A percentile compares a stretch with the other conserved stretches of the same genome.
Evolutionary conservation across 2,329 filamentous ascomycete genomes (phyloP).

Genomic region (Colletotrichum endophyticum): DNA sequence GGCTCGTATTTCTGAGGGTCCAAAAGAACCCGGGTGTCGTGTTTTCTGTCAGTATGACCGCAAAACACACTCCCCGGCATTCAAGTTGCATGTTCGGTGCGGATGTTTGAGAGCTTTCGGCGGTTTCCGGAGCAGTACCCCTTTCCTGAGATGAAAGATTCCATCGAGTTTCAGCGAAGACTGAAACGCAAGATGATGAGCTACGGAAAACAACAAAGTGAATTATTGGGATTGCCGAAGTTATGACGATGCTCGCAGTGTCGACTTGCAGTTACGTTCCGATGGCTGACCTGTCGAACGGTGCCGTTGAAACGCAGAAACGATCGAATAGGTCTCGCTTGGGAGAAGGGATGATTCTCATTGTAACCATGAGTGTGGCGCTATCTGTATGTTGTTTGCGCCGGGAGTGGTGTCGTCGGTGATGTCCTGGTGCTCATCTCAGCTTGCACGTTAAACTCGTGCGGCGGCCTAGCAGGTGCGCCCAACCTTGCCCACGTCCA

Average conservation of each 20-base stretch:
- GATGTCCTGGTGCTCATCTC: background rate
- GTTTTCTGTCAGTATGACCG: background rate
- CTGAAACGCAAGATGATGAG: background rate
- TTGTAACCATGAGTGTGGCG: too few relatives aligned
- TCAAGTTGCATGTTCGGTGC: background rate
- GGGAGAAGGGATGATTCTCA: too few relatives aligned
- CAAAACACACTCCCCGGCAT: background rate
- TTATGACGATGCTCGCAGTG: background rate
- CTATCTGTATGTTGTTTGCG: too few relatives aligned
- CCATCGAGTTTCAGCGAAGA: background rate
- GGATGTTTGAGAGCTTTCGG: background rate
- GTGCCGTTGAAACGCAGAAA: background rate
- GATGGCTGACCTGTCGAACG: background rate
- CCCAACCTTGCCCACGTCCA: background rate
- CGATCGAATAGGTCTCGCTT: too few relatives aligned
- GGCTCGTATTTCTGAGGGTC: background rate
- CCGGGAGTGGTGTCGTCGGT: background rate
- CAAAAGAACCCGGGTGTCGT: background rate
- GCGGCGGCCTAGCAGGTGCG: background rate
- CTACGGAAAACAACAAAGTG: background rate
- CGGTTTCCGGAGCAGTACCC: background rate
- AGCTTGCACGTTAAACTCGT: background rate
- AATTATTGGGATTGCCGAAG: background rate
- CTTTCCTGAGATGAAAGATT: background rate
- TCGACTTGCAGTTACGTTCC: background rate